These are phyloP conservation scores for Euphorbia lathyris DNA, from an alignment of 345 rosid genomes.

Conservation along the genomic window DNA sequence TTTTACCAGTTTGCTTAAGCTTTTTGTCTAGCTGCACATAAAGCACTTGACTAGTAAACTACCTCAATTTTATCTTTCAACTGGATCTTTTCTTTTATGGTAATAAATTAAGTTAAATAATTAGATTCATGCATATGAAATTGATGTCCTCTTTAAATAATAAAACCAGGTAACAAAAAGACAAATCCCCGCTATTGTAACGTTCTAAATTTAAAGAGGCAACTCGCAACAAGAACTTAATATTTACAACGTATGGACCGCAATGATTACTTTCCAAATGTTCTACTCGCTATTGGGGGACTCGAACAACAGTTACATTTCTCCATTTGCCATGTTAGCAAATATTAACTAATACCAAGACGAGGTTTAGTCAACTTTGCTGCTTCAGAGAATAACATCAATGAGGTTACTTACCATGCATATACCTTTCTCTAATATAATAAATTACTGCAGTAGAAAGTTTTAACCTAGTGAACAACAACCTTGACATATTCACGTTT, in stretches of 20 bases:
- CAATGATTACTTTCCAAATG: neutral
- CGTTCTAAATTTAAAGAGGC: neutral
- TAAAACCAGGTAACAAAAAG: neutral
- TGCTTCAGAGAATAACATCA: neutral
- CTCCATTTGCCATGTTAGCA: neutral
- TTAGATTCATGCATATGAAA: neutral
- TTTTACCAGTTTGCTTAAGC: neutral
- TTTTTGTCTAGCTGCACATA: neutral
- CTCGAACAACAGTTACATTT: neutral
- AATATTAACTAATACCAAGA: neutral
- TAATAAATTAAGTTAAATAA: too few relatives aligned
- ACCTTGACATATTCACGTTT: neutral
- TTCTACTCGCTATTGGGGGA: neutral
- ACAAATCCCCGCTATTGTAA: neutral
- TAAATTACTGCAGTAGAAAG: neutral
- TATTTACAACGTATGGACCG: neutral
- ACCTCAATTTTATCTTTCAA: neutral
- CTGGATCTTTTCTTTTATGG: neutral
- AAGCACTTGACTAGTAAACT: neutral
- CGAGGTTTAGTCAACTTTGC: neutral
- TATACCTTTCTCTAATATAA: neutral
- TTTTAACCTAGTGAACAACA: neutral
- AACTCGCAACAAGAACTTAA: neutral
- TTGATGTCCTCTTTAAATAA: neutral
- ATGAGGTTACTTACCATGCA: neutral